Evolutionary conservation across 2,329 filamentous ascomycete species (phyloP), one percentile per base, ranked within the genome.

Genomic region (Fulvia fulva): DNA sequence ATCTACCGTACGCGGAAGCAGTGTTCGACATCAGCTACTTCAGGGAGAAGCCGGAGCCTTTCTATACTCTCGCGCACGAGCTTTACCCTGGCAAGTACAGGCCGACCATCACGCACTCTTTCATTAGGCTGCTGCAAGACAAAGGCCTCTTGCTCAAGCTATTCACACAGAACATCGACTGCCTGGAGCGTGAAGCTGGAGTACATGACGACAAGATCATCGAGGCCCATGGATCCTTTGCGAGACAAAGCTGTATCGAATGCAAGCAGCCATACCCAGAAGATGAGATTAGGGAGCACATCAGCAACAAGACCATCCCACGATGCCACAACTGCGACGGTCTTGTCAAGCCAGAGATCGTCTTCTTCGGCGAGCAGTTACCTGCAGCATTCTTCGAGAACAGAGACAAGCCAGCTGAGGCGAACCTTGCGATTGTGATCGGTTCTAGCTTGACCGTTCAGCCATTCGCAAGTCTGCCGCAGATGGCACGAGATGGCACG

Each of bases 111-210:
- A 89, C 91, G 1, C 94, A 99, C 75, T 87, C 85, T 34, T 99
- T 99, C 75, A 87, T 99, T 68, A 82, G 85, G 14, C 79, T 99
- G 23, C 84, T 97, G 16, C 83, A 92, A 57, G 79, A 86, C 60
- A 96, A 95, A 75, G 85, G 84, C 3, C 78, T 93, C 43, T 78
- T 99, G 23, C 78, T 88, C 64, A 94, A 91, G 79, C 83, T 94
- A 54, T 99, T 97, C 74, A 97, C 94, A 0, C 94, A 99, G 71
- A 99, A 99, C 70, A 97, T 99, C 65, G 94, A 99, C 76, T 96
- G 91, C 68, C 81, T 99, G 12, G 94, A 99, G 76, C 85, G 92
- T 22, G 82, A 84, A 65, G 94, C 93, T 12, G 94, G 94, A 25
- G 86, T 99, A 0, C 89, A 91, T 0, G 81, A 78, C 0, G 86